Evolutionary conservation across 768 basidiomycete genomes (phyloP), one percentile per base, ranked within the genome.

Genomic region (Rhodocollybia butyracea): DNA sequence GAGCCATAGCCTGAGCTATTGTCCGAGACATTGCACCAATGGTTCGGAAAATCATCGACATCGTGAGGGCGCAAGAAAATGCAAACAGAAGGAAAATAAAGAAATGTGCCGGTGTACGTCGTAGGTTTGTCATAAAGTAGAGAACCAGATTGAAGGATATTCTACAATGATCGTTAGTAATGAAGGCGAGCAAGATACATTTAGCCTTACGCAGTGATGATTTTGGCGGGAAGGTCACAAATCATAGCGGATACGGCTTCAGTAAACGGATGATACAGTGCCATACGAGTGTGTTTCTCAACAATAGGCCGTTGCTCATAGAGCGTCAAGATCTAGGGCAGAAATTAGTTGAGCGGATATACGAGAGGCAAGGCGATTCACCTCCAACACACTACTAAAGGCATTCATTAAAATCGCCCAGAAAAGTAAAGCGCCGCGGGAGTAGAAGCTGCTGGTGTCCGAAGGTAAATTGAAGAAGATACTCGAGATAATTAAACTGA

Each of bases 81-180:
- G 67, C 70, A 67, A 75, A 69, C 10, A 76, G 66, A 30, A 73
- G 56, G 63, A 70, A 75, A 32, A 72, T 68, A 64, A 73, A 73
- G 67, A 78, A 76, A 3, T 69, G 62, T 22, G 66, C 68, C 0
- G 77, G 71, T 26, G 67, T 66, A 17, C 73, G 59, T 11, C 64
- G 65, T 1, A 76, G 67, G 41, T 78, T 71, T 19, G 64, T 67
- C 74, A 77, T 74, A 59, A 77, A 77, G 60, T 78, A 77, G 22
- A 75, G 54, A 24, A 64, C 66, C 19, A 73, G 36, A 59, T 73
- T 73, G 64, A 70, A 68, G 27, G 55, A 34, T 34, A 56, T 48
- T 61, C 55, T 51, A 68, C 0, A 12, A 10, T 21, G 30, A 17
- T 7, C 13, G 43, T 29, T 5, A 45, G 21, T 7, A 7, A 6